phyloP scores from a whole-genome alignment of 164 flowering plant genomes.

The Berberis thunbergii region DNA sequence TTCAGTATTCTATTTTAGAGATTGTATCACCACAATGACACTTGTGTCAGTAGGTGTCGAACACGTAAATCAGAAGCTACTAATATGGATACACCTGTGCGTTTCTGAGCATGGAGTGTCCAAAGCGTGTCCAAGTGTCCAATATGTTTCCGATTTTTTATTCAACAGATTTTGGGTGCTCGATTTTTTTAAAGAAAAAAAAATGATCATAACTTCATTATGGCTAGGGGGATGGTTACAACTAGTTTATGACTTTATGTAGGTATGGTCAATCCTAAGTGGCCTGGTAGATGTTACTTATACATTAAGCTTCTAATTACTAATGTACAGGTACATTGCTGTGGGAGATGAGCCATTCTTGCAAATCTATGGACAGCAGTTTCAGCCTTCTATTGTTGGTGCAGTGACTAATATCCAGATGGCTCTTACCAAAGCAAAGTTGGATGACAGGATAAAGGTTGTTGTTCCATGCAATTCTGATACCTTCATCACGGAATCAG shows the following conservation, averaged over 20 bases:
- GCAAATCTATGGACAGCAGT: constrained; percentile 57
- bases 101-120: too few species aligned
- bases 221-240: not conserved
- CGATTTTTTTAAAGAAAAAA: too few species aligned
- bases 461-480: constrained; percentile 83
- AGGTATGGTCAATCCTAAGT: not conserved
- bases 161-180: too few species aligned
- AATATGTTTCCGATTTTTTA: too few species aligned
- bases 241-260: not conserved
- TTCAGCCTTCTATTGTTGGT: constrained; percentile 58
- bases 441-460: constrained; percentile 54
- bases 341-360: constrained; percentile 87
- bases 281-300: not conserved
- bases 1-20: too few species aligned
- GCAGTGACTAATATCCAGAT: constrained; percentile 65
- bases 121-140: too few species aligned
- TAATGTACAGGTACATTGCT: constrained; percentile 56
- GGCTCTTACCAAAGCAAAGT: constrained; percentile 53
- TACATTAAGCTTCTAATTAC: not conserved
- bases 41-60: too few species aligned
- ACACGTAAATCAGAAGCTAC: too few species aligned
- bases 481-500: constrained; percentile 41
- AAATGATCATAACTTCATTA: too few species aligned
- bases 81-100: too few species aligned
- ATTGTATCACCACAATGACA: too few species aligned